Conservation (phyloP, 1,284 basidiomycete genomes). For the Trichosporon coremiiforme region DNA sequence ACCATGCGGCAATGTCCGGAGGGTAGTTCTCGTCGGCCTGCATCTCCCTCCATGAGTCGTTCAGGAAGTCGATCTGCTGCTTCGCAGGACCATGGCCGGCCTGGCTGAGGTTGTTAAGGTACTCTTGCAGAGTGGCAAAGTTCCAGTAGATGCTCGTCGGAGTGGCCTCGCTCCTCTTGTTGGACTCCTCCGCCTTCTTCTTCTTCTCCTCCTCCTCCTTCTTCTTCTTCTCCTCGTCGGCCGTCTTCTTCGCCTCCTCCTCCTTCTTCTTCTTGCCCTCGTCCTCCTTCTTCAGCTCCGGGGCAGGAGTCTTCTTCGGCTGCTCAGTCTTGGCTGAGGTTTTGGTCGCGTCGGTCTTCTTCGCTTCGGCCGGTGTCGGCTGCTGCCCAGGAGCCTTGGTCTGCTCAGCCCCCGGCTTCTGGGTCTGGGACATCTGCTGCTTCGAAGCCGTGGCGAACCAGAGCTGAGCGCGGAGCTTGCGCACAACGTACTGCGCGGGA, state of each 20-base stretch:
- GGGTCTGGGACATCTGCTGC: not conserved
- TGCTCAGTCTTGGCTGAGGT: not conserved
- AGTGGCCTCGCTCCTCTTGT: not conserved
- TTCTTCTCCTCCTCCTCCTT: not conserved
- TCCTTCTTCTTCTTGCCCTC: not conserved
- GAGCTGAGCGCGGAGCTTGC: slow-evolving; percentile 1
- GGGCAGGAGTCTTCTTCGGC: not conserved
- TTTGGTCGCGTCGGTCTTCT: not conserved
- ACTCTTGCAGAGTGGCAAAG: not conserved
- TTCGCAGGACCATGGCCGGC: not conserved
- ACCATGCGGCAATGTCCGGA: not conserved
- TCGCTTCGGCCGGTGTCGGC: not conserved
- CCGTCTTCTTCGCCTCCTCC: not conserved
- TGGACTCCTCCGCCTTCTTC: not conserved
- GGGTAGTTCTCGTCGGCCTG: not conserved
- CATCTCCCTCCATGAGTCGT: not conserved
- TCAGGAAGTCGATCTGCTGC: not conserved
- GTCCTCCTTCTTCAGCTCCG: not conserved
- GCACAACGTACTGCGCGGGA: slow-evolving; percentile 1
- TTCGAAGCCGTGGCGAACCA: not conserved
- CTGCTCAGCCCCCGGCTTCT: not conserved
- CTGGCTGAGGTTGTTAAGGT: not conserved
- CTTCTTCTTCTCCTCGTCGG: not conserved
- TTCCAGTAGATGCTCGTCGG: not conserved
- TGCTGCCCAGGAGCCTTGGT: not conserved